These are phyloP conservation scores for Thalassiosira mediterranea DNA, from an alignment of 352 stramenopile species.

Conservation along the genomic window DNA sequence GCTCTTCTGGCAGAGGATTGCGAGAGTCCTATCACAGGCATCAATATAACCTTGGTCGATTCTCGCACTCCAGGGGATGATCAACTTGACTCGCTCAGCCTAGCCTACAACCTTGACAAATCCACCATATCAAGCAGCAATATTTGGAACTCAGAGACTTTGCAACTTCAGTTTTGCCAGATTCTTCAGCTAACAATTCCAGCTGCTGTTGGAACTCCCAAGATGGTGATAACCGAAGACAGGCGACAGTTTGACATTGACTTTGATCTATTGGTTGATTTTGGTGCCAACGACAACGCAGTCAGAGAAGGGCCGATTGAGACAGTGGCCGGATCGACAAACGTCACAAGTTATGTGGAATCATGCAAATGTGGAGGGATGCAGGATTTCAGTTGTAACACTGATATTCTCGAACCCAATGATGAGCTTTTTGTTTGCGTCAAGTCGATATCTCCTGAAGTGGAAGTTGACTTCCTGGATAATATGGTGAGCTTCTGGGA, in stretches of 20 bases:
- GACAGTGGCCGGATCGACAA: background rate
- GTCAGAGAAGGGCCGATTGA: background rate
- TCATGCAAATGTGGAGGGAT: conserved; percentile 1
- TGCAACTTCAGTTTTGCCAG: conserved; percentile 16
- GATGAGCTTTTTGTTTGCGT: conserved; percentile 8
- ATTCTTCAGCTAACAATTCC: conserved; percentile 10
- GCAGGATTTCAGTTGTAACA: background rate
- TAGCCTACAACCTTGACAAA: conserved; percentile 7
- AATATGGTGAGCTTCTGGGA: conserved; percentile 5
- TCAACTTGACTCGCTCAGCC: background rate
- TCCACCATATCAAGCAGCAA: background rate
- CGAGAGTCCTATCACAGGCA: background rate
- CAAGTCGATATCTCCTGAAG: background rate
- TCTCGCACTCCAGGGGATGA: background rate
- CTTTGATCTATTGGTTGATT: conserved; percentile 8
- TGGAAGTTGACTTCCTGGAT: conserved; percentile 9
- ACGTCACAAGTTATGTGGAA: background rate
- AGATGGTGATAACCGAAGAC: background rate
- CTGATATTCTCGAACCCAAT: background rate
- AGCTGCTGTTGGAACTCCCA: background rate
- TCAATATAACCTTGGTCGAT: conserved; percentile 4
- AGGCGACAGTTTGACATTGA: background rate
- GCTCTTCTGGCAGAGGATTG: conserved; percentile 1
- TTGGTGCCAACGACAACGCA: background rate
- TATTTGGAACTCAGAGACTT: conserved; percentile 4